Base-by-base conservation (phyloP, 306 rosid species). In the Pterocarpus santalinus region DNA sequence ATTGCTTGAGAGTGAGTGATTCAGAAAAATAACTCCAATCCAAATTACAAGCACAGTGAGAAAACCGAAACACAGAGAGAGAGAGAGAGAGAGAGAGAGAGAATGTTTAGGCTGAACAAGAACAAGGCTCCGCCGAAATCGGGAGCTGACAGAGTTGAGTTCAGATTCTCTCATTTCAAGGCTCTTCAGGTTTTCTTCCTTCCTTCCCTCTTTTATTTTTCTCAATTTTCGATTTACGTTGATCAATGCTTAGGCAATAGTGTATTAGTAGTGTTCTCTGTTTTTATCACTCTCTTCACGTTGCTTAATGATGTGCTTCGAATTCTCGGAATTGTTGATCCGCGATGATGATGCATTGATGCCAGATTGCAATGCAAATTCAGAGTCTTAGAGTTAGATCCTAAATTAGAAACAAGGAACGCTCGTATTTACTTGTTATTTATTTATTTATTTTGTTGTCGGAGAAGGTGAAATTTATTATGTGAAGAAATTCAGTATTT, bases 101-200 rank as follows among this genome's bases (percentile, higher is more conserved):
- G 65, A 77, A 95, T 95, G 99, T 91, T 95, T 73, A 87, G 93
- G 89, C 30, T 95, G 66, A 95, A 91, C 62, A 95, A 86, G 88
- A 81, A 82, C 75, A 85, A 84, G 85, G 67, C 78, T 7, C 41
- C 85, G 11, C 39, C 85, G 14, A 93, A 90, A 84, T 90, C 98
- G 12, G 90, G 73, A n/a, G 87, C 7, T 55, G 30, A 85, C 3
- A 77, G 62, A 82, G 49, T 84, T n/a, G 90, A 90, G 63, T 88
- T 88, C 87, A 88, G 83, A 69, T 80, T 90, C 79, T 89, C 94
- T n/a, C 72, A 89, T 71, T 86, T 90, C 47, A 81, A 90, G 36
- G 90, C 90, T 1, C 82, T 85, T 12, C 88, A 90, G 92, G 94
- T 88, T 58, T 28, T 1, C 9, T 51, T 5, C 16, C 10, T 62